Evolutionary conservation across 495 filamentous ascomycete genomes (phyloP), one percentile per base, ranked within the genome.

Genomic region (Podospora anserina): DNA sequence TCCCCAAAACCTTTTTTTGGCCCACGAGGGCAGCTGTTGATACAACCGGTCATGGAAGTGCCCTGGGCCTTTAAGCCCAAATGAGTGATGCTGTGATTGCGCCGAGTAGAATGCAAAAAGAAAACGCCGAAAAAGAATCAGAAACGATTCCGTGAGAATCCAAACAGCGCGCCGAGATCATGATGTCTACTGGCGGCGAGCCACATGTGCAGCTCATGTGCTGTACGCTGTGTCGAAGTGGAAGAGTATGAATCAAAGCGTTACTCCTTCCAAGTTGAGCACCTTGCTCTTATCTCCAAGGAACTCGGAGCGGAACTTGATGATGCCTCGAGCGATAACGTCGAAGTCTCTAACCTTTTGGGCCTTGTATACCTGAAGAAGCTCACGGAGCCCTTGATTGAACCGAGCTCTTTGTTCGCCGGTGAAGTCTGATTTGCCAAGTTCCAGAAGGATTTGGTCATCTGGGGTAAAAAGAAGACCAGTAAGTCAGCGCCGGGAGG

Each of bases 391-490:
- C 39, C 93, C 94, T 63, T 86, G 82, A 63, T 89, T 87, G 80
- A 93, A 99, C 68, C 82, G 82, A 70, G 85, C 82, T 77, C 87
- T 88, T 71, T 92, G 88, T 78, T 92, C 88, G 69, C 87, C 84
- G 23, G 81, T 87, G 71, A 87, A 88, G 72, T 93, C 92, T 64
- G 88, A 79, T 34, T 88, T 87, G 69, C 92, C 92, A 74, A 97
- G 87, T 68, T 96, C 87, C 66, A 92, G 83, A 61, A 97, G 88
- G 61, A 97, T 91, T 74, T 90, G 88, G 77, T 95, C 91, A 86
- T 96, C 94, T 97, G 82, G 69, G 77, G 68, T 32, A 32, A 76
- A 76, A 59, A 85, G 81, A 78, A 78, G 78, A 76, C 79, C 81
- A 80, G 77, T 77, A 49, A 81, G 89, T 92, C 84, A 91, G 88